Conservation (phyloP, 768 basidiomycete genomes). For the Roridomyces roridus region DNA sequence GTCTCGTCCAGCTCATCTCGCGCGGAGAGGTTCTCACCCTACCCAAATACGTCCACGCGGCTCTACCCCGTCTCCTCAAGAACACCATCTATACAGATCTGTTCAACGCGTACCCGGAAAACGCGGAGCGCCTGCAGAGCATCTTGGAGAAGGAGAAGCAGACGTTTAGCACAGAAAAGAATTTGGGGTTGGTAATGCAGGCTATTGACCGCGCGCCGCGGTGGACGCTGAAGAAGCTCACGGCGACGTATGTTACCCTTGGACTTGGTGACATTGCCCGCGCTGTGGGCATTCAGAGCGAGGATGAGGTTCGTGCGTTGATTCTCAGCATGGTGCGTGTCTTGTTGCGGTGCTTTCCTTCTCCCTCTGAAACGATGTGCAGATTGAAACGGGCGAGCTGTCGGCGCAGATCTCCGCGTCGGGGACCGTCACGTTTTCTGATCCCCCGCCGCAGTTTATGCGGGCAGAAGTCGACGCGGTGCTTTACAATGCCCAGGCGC, state of each 20-base stretch:
- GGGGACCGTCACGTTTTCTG: constrained; percentile 78
- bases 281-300: constrained; percentile 53
- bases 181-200: constrained; percentile 70
- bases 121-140: constrained; percentile 47
- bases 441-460: constrained; percentile 63
- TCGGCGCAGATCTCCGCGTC: constrained; percentile 69
- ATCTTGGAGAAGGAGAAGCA: constrained; percentile 62
- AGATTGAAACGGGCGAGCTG: constrained; percentile 79
- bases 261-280: constrained; percentile 74
- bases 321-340: constrained; percentile 75
- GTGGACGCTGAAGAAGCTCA: constrained; percentile 82
- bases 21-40: constrained; percentile 71
- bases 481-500: constrained; percentile 60
- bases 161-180: constrained; percentile 66
- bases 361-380: not conserved
- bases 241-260: constrained; percentile 82
- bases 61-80: constrained; percentile 67
- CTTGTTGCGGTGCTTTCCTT: not conserved
- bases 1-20: constrained; percentile 78
- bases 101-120: constrained; percentile 69
- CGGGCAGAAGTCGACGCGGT: constrained; percentile 66
- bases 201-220: constrained; percentile 74
- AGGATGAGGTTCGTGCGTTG: constrained; percentile 61
- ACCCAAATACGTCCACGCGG: constrained; percentile 77
- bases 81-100: constrained; percentile 68